Base-by-base conservation (phyloP, 352 stramenopile genomes). In the Achlya hypogyna region DNA sequence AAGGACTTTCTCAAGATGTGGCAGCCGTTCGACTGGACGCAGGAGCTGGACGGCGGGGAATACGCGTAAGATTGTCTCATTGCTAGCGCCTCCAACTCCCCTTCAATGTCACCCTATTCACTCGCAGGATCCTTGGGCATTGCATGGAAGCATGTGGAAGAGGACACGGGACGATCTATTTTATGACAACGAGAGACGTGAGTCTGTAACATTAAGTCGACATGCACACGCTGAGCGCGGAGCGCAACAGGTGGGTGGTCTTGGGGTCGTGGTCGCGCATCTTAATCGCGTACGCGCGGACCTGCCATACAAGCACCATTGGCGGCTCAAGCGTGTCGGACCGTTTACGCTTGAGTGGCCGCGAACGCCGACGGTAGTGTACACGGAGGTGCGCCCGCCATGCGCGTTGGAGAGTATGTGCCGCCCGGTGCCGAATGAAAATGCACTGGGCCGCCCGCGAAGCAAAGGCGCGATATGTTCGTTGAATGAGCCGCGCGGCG, bases 11-110 rank as follows among this genome's bases (percentile, higher is more conserved):
- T 90, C 2, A 78, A 81, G 45, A 65, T 81, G 58, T 93, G 84
- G 84, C 71, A 84, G 52, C 42, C 64, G 2, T 91, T 88, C 49
- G 82, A 91, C 65, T 91, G 82, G 84, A 91, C 84, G 2, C 38
- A 45, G 6, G 38, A 45, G 38, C 79, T 90, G 43, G 83, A 88
- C 25, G 83, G 79, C n/a, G 81, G 79, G 47, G 74, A 84, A 62
- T 79, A 84, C 53, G 68, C 71, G 28, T 4, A 51, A 4, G 28
- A 76, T n/a, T n/a, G n/a, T n/a, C n/a, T n/a, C n/a, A n/a, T n/a
- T n/a, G n/a, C n/a, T n/a, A n/a, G n/a, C n/a, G n/a, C n/a, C n/a
- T n/a, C n/a, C n/a, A n/a, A n/a, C n/a, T n/a, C n/a, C n/a, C n/a
- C n/a, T n/a, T n/a, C n/a, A n/a, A n/a, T n/a, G n/a, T n/a, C n/a